These are phyloP conservation scores for Alternaria sp. DNA, from an alignment of 2,329 filamentous ascomycete genomes.

Conservation along the genomic window DNA sequence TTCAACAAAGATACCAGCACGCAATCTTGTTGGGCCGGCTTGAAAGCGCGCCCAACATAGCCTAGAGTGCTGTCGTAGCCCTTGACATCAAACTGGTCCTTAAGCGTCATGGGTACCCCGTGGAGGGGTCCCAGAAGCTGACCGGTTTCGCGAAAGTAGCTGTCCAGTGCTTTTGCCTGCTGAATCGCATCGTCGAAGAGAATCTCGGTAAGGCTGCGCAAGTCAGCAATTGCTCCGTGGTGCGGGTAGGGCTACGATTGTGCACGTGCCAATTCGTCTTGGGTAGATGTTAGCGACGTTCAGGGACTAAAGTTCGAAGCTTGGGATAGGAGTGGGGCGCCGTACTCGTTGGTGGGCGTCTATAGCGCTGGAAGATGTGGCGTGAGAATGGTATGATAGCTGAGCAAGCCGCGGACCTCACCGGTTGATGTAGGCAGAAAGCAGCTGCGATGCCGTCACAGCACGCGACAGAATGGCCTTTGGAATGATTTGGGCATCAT, in stretches of 20 bases:
- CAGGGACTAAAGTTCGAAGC: background rate
- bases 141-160: conserved; percentile 46
- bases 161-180: conserved; percentile 54
- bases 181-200: conserved; percentile 56
- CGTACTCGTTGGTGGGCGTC: conserved; percentile 43
- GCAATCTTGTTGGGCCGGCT: conserved; percentile 61
- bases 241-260: conserved; percentile 56
- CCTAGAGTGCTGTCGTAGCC: conserved; percentile 63
- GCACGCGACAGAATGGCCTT: conserved; percentile 37
- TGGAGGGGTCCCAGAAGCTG: conserved; percentile 58
- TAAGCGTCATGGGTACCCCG: conserved; percentile 59
- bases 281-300: conserved; percentile 45
- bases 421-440: conserved; percentile 43
- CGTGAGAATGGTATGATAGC: conserved; percentile 47
- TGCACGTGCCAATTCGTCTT: conserved; percentile 54
- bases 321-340: conserved; percentile 5
- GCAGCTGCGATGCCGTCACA: conserved; percentile 41
- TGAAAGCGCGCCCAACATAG: conserved; percentile 69
- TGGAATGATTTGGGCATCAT: conserved; percentile 31
- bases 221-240: conserved; percentile 29
- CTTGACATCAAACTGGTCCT: conserved; percentile 61
- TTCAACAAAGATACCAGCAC: conserved; percentile 67
- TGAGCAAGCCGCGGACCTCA: conserved; percentile 25
- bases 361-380: conserved; percentile 41
- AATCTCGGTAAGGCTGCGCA: conserved; percentile 57